Percentiles rank a stretch among this genome's conserved stretches.
Conservation (phyloP, 164 flowering plant species). For the Kingdonia uniflora region DNA sequence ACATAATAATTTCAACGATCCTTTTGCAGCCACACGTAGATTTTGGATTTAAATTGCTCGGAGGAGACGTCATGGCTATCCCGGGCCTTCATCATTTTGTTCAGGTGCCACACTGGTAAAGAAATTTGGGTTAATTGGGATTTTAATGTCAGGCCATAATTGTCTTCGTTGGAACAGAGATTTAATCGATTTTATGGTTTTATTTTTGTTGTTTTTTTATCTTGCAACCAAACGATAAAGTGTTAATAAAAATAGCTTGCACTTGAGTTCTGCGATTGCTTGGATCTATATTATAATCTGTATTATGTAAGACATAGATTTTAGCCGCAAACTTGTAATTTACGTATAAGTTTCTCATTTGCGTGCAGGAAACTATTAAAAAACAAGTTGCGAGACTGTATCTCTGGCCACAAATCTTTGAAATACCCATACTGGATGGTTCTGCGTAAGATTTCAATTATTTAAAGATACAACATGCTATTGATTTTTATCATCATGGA, state of each 20-base stretch:
- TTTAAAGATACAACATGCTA: too few relatives aligned
- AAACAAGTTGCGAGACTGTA: constrained; percentile 63
- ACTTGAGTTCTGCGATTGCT: too few relatives aligned
- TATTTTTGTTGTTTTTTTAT: too few relatives aligned
- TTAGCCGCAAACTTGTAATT: too few relatives aligned
- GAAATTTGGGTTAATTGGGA: neutral
- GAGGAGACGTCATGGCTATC: constrained; percentile 84
- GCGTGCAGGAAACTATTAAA: constrained; percentile 50
- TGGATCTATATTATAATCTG: too few relatives aligned
- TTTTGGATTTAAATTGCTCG: constrained; percentile 65
- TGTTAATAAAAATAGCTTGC: too few relatives aligned
- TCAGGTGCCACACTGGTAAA: constrained; percentile 47
- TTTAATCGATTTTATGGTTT: neutral
- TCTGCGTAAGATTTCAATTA: constrained; percentile 42
- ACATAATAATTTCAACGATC: neutral
- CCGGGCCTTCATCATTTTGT: constrained; percentile 67
- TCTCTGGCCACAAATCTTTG: constrained; percentile 74
- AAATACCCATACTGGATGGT: constrained; percentile 69
- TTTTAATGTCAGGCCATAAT: neutral
- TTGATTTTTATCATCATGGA: too few relatives aligned
- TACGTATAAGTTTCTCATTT: neutral
- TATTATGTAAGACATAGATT: too few relatives aligned
- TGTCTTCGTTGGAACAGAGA: neutral
- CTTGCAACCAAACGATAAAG: too few relatives aligned
- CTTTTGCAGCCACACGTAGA: constrained; percentile 75